Evolutionary conservation across 768 basidiomycete species (phyloP), one percentile per base, ranked within the genome.

Genomic region (Kwoniella pini): DNA sequence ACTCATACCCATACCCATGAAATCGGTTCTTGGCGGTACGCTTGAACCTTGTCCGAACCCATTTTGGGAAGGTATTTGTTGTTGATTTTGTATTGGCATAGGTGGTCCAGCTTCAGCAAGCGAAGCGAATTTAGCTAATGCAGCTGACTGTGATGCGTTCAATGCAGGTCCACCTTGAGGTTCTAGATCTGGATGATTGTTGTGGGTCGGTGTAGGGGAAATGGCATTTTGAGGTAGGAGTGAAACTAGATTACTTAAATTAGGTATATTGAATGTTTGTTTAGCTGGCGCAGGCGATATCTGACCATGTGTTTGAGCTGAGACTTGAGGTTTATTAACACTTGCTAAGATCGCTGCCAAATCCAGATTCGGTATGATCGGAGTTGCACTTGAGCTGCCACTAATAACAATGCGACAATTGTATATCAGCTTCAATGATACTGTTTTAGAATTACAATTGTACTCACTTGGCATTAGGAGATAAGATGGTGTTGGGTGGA

Each of bases 271-370:
- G 24, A 44, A 15, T 13, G 53, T 39, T n/a, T 36, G 42, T 17
- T 30, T 15, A 17, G 19, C 19, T 11, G 22, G 3, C 36, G 11
- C 31, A 9, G 19, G 6, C 31, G 54, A 4, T 44, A 43, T 7
- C 21, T 57, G 54, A 17, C 48, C 24, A 43, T 40, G 44, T n/a
- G 24, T 46, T 24, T 19, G 45, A 9, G 44, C 42, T 33, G 49
- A 53, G n/a, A 17, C 7, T 50, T 39, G 43, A 21, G 27, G 59
- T 44, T 65, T 63, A 6, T 38, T 60, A 19, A 56, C 62, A 31
- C 50, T 54, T 7, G 72, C 72, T 19, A 74, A 51, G 36, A 74
- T 58, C 13, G 72, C 59, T 12, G 72, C 69, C 13, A 74, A 50
- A 26, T 74, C 69, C 4, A 72, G 22, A 13, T 31, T 38, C 10